Conservation (phyloP, 176 grass and related monocot genomes). For the Areca catechu region DNA sequence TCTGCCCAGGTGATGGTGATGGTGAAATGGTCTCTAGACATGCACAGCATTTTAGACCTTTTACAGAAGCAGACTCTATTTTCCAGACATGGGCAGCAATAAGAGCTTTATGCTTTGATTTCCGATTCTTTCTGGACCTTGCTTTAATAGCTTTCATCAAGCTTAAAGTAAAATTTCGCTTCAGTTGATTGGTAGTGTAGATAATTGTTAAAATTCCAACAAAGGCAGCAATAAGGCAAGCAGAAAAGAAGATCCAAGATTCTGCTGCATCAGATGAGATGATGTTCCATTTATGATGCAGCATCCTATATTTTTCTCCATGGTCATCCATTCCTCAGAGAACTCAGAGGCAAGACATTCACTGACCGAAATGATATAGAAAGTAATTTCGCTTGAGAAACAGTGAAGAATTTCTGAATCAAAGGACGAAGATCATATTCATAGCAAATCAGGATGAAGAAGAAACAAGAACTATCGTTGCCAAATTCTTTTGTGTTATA, state of each 20-base stretch:
- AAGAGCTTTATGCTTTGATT: slow-evolving; percentile 56
- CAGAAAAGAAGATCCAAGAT: slow-evolving; percentile 33
- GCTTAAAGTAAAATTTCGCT: slow-evolving; percentile 56
- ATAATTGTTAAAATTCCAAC: slow-evolving; percentile 36
- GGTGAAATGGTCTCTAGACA: slow-evolving; percentile 60
- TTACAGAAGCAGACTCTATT: slow-evolving; percentile 36
- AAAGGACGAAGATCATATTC: too few species aligned
- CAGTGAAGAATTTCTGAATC: too few species aligned
- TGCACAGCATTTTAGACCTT: slow-evolving; percentile 72
- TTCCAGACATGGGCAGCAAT: slow-evolving; percentile 61
- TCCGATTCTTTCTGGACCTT: slow-evolving; percentile 55
- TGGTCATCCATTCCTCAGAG: neutral
- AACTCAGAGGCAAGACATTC: too few species aligned
- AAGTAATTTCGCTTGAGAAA: too few species aligned
- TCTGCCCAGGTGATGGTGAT: slow-evolving; percentile 25
- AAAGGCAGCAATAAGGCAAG: slow-evolving; percentile 13
- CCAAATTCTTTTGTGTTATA: neutral
- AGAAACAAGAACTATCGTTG: too few species aligned
- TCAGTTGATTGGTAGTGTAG: slow-evolving; percentile 55
- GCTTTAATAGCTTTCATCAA: slow-evolving; percentile 60
- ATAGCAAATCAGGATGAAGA: too few species aligned
- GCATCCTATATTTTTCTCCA: slow-evolving; percentile 41
- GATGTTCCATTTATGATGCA: slow-evolving; percentile 38
- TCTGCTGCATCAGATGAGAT: slow-evolving; percentile 28
- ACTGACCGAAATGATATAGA: too few species aligned